Base-by-base conservation (phyloP, 2,329 filamentous ascomycete species). In the Claviceps cyperi region DNA sequence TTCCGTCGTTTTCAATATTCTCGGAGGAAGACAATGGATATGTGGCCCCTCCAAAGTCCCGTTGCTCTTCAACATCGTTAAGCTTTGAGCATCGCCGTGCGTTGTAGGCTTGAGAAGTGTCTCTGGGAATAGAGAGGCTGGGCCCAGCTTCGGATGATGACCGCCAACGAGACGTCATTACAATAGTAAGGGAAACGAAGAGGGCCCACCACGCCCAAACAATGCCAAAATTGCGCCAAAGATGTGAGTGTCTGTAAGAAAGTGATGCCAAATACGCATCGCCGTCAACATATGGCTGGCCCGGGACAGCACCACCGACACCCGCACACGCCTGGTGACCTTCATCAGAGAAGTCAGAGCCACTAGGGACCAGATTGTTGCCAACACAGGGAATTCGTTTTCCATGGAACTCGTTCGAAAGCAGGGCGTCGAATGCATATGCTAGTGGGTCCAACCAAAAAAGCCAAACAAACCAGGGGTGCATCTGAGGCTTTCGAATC, bases 361-460 rank as follows among this genome's bases (percentile, higher is more conserved):
- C 74, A 46, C 60, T 69, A 0, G 77, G 77, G 3, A 80, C 66
- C 5, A 80, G 61, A 52, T 75, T 76, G 28, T 53, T 54, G 2
- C 65, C 69, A 3, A 71, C 70, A 51, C 77, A 80, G 1, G 68
- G 64, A 17, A 80, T 71, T 2, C 58, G 68, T 58, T 83, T 66
- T 36, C 65, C 66, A 54, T 83, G 72, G 51, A 88, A 86, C 59
- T 89, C 84, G 56, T 88, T 88, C 0, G 80, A 70, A 58, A 87
- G 70, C 0, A 89, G 62, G 0, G 75, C 76, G 55, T 86, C 80
- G 51, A 86, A 88, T 0, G 72, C 80, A 51, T 86, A 87, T 0
- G 83, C 77, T 3, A 88, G 66, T 0, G 83, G 83, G 54, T 84
- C 74, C 21, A 83, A 74, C 76, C 78, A 81, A 53, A 73, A 80